Evolutionary conservation across 2,329 filamentous ascomycete species (phyloP).

Genomic region (Aspergillus nomiae): DNA sequence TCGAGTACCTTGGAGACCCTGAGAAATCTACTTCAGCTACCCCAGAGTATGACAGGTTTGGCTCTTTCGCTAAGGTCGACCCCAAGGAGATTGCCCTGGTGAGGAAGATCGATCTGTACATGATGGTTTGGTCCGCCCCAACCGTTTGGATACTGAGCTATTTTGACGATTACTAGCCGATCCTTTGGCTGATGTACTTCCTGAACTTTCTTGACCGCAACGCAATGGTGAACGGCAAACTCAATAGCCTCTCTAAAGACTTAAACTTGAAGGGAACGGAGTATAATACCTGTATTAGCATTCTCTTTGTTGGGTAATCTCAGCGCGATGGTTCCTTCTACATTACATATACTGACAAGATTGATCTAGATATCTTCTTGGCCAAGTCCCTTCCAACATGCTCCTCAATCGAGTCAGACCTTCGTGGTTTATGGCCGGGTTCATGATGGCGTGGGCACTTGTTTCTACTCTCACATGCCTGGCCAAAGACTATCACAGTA

Average conservation of each 20-base stretch:
- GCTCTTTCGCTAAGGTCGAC: not conserved
- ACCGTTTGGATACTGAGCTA: not conserved
- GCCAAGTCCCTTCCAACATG: slow-evolving; percentile 44
- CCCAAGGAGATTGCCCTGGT: slow-evolving; percentile 13
- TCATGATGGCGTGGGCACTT: slow-evolving; percentile 21
- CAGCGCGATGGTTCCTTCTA: slow-evolving; percentile 1
- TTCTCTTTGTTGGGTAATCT: slow-evolving; percentile 43
- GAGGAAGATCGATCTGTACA: slow-evolving; percentile 17
- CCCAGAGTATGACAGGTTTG: not conserved
- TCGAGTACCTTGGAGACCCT: not conserved
- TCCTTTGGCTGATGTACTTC: slow-evolving; percentile 21
- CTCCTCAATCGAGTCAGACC: slow-evolving; percentile 42
- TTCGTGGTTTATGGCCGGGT: slow-evolving; percentile 19
- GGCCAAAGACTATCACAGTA: slow-evolving; percentile 14
- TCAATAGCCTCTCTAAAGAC: slow-evolving; percentile 30
- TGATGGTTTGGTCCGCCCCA: slow-evolving; percentile 10
- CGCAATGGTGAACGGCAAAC: slow-evolving; percentile 23
- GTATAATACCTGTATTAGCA: slow-evolving; percentile 49
- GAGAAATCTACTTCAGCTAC: not conserved
- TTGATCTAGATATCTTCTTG: slow-evolving; percentile 23
- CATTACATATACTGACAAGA: slow-evolving; percentile 8
- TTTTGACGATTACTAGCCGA: slow-evolving; percentile 8
- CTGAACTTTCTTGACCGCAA: slow-evolving; percentile 27
- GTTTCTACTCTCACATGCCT: slow-evolving; percentile 16
- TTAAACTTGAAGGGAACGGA: slow-evolving; percentile 46